These are phyloP conservation scores for Cutaneotrichosporon spelunceum DNA, from an alignment of 1,284 basidiomycete genomes.

Conservation along the genomic window DNA sequence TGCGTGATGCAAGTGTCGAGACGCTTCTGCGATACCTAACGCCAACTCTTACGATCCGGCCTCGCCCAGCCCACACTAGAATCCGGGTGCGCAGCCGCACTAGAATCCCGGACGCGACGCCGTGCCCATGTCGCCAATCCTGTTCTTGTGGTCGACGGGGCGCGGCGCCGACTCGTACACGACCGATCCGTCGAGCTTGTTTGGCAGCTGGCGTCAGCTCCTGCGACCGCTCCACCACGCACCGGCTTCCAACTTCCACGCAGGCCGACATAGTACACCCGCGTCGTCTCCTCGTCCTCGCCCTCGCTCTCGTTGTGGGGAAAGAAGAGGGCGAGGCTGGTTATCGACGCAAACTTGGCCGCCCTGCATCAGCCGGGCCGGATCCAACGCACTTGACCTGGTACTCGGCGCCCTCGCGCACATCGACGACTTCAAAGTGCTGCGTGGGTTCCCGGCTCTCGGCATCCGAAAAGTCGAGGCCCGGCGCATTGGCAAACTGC, in stretches of 20 bases:
- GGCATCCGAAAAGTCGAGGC: conserved; percentile 49
- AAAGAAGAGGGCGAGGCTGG: conserved; percentile 45
- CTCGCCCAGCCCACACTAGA: too few relatives aligned
- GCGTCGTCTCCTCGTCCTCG: conserved; percentile 48
- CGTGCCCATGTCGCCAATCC: conserved; percentile 18
- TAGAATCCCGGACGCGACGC: conserved; percentile 25
- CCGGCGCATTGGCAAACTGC: conserved; percentile 44
- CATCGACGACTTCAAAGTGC: conserved; percentile 38
- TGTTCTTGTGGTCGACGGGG: conserved; percentile 48
- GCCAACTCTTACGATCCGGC: too few relatives aligned
- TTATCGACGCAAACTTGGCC: conserved; percentile 47
- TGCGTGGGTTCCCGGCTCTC: conserved; percentile 41
- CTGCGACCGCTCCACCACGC: conserved; percentile 18
- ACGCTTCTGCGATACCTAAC: too few relatives aligned
- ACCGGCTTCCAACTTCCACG: conserved; percentile 47
- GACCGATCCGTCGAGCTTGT: conserved; percentile 43
- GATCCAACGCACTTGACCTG: conserved; percentile 44
- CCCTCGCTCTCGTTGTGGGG: conserved; percentile 48
- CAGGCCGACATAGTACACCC: conserved; percentile 48
- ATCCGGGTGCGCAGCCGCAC: not conserved
- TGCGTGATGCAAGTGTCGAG: too few relatives aligned
- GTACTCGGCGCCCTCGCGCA: conserved; percentile 46
- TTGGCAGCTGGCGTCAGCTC: conserved; percentile 37
- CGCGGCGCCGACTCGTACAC: conserved; percentile 50
- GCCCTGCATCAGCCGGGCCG: conserved; percentile 31